Percentiles rank a stretch among this genome's conserved stretches.
Evolutionary conservation across 805 yeast genomes (phyloP).

Genomic region (Metschnikowia koreensis): DNA sequence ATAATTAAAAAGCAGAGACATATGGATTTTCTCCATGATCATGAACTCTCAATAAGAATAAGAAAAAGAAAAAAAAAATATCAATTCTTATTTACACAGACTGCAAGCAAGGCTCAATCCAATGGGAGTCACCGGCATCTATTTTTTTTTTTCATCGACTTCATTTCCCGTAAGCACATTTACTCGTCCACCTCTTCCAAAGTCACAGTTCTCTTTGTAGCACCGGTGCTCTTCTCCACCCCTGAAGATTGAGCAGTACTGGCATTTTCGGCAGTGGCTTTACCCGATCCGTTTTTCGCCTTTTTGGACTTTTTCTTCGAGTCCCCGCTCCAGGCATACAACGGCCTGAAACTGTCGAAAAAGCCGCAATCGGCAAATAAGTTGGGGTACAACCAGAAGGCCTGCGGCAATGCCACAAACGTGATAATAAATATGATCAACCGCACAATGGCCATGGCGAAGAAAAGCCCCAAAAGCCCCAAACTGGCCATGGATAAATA

Average conservation of each 20-base stretch:
- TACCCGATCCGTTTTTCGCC: constrained; percentile 18
- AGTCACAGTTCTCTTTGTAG: constrained; percentile 33
- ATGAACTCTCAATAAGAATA: too few species aligned
- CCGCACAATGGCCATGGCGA: constrained; percentile 76
- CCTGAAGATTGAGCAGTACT: constrained; percentile 12
- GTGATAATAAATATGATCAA: constrained; percentile 65
- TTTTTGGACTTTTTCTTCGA: constrained; percentile 28
- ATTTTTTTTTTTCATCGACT: not conserved
- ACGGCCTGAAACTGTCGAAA: constrained; percentile 84
- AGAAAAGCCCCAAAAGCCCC: constrained; percentile 71
- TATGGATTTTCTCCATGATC: too few species aligned
- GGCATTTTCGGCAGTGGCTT: not conserved
- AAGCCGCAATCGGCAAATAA: constrained; percentile 94
- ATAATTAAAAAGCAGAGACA: too few species aligned
- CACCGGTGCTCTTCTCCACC: constrained; percentile 16
- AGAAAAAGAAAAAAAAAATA: too few species aligned
- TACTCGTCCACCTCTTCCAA: constrained; percentile 43
- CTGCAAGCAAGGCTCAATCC: not conserved
- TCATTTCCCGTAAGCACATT: not conserved
- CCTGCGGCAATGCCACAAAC: constrained; percentile 57
- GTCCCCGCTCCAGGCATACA: constrained; percentile 76
- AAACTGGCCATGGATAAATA: constrained; percentile 76
- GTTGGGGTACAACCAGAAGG: constrained; percentile 97
- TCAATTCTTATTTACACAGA: not conserved
- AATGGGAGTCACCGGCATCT: too few species aligned